These are phyloP conservation scores for Candida anutae DNA, from an alignment of 1,139 yeast genomes.

Conservation along the genomic window DNA sequence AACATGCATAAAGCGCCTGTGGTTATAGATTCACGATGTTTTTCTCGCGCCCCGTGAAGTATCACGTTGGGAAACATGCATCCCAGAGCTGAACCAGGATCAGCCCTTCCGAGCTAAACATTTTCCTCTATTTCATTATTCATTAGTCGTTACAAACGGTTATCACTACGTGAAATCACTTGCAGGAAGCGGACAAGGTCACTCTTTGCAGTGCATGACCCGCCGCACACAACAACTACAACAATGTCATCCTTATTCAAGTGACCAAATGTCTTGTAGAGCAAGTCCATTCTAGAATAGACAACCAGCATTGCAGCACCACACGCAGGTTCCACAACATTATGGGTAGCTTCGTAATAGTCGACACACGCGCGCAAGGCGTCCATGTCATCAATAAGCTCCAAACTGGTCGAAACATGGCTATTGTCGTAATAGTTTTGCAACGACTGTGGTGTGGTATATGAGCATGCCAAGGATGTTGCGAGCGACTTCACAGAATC, in stretches of 20 bases:
- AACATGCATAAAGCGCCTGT: too few relatives aligned
- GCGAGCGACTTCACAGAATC: constrained; percentile 48
- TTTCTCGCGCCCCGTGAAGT: too few relatives aligned
- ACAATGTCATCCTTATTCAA: constrained; percentile 41
- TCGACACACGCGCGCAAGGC: constrained; percentile 44
- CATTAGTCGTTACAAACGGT: too few relatives aligned
- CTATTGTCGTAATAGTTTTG: constrained; percentile 25
- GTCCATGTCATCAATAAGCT: constrained; percentile 46
- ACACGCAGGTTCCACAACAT: constrained; percentile 67
- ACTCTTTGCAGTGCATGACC: constrained; percentile 32
- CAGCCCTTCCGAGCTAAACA: too few relatives aligned
- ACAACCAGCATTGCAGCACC: constrained; percentile 58
- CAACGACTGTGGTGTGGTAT: constrained; percentile 41
- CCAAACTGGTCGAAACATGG: constrained; percentile 31
- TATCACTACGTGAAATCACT: constrained; percentile 9
- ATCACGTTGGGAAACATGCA: too few relatives aligned
- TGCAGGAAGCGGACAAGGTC: constrained; percentile 9
- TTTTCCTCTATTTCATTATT: too few relatives aligned
- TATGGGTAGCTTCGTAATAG: constrained; percentile 41
- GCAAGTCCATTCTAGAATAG: constrained; percentile 28
- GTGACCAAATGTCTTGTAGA: constrained; percentile 22
- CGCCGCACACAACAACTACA: constrained; percentile 61
- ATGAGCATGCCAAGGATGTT: constrained; percentile 53
- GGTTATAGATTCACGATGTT: too few relatives aligned
- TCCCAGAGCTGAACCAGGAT: too few relatives aligned